Evolutionary conservation across 1,284 basidiomycete genomes (phyloP).

Genomic region (Coniferiporia weirii): DNA sequence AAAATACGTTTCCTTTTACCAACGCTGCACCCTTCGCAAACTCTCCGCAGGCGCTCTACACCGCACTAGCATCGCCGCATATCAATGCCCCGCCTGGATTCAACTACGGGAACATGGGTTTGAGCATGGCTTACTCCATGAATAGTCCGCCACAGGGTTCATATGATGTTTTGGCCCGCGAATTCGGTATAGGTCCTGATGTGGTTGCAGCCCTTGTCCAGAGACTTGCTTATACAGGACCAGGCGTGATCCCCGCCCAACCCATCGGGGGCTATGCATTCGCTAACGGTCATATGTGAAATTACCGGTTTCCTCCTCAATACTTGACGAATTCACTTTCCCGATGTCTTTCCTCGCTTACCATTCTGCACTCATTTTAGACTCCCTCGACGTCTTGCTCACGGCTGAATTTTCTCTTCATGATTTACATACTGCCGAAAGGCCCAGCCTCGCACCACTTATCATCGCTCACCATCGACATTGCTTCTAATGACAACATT

Average conservation of each 20-base stretch:
- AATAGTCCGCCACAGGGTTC: slow-evolving; percentile 22
- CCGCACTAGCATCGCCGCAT: slow-evolving; percentile 1
- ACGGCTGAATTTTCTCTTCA: not conserved
- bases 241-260: not conserved
- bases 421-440: not conserved
- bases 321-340: not conserved
- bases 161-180: slow-evolving; percentile 54
- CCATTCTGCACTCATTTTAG: not conserved
- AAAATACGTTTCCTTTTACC: not conserved
- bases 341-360: not conserved
- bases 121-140: slow-evolving; percentile 13
- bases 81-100: slow-evolving; percentile 17
- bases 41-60: not conserved
- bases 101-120: slow-evolving; percentile 16
- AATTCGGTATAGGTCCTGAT: slow-evolving; percentile 66
- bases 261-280: slow-evolving; percentile 3
- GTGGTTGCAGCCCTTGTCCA: slow-evolving; percentile 65
- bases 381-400: not conserved
- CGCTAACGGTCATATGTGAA: slow-evolving; percentile 8
- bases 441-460: not conserved
- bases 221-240: slow-evolving; percentile 33
- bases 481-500: not conserved
- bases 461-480: not conserved
- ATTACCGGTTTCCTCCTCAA: not conserved
- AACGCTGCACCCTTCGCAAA: not conserved